Evolutionary conservation across 2,329 filamentous ascomycete species (phyloP).

Genomic region (Exophiala sp.): DNA sequence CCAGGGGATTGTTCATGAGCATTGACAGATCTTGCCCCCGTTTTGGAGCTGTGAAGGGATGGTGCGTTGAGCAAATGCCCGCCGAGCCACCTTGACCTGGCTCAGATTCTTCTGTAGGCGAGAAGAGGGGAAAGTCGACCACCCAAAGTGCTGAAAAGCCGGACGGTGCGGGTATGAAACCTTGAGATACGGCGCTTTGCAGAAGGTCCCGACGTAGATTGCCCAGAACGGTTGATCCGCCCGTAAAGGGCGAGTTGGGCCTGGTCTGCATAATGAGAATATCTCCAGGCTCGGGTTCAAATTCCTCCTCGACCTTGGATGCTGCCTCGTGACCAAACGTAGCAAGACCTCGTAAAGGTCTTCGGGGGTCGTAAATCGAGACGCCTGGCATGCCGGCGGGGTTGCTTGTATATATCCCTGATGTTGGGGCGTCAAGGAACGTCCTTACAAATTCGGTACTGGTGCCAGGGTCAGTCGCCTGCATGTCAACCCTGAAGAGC

Average conservation of each 20-base stretch:
- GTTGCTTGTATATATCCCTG: constrained; percentile 61
- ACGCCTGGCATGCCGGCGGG: constrained; percentile 75
- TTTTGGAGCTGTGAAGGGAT: constrained; percentile 90
- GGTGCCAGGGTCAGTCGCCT: constrained; percentile 43
- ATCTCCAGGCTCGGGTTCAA: constrained; percentile 66
- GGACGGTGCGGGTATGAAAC: constrained; percentile 49
- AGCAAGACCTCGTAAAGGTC: constrained; percentile 73
- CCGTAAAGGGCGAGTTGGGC: constrained; percentile 58
- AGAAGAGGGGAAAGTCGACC: constrained; percentile 88
- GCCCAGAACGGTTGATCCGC: constrained; percentile 67
- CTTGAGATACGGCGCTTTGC: constrained; percentile 62
- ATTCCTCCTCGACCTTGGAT: constrained; percentile 52
- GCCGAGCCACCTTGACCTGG: constrained; percentile 78
- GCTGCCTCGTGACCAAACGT: constrained; percentile 71
- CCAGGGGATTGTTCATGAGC: constrained; percentile 67
- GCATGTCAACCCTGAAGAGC: constrained; percentile 60
- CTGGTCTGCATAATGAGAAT: constrained; percentile 80
- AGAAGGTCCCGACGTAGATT: constrained; percentile 69
- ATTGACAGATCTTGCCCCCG: constrained; percentile 68
- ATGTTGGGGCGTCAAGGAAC: constrained; percentile 67
- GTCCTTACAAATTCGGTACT: constrained; percentile 61
- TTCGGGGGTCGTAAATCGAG: constrained; percentile 68
- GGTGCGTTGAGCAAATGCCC: constrained; percentile 83
- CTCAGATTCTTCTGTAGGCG: constrained; percentile 60
- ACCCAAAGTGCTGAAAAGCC: constrained; percentile 78